Base-by-base conservation (phyloP, 2,329 filamentous ascomycete species). In the Metarhizium sp. region DNA sequence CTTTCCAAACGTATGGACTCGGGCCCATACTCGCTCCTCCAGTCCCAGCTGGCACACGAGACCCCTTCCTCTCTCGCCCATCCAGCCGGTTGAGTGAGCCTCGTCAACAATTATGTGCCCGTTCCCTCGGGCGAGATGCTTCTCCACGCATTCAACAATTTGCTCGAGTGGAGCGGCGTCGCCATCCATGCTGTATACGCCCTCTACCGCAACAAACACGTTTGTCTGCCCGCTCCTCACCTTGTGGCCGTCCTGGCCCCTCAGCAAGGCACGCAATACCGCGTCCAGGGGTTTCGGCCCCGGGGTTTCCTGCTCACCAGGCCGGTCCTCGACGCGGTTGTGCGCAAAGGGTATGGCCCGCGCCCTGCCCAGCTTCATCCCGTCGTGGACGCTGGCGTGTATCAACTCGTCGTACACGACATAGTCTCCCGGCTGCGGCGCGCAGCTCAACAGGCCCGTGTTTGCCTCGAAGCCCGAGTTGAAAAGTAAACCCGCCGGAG, bases 151-250 rank as follows among this genome's bases (percentile, higher is more conserved):
- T 0, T 75, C 67, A 1, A 87, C 75, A 18, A 92, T 79, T 6
- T 82, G 76, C 11, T 64, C 62, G 11, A 94, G 71, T 0, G 85
- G 86, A 0, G 81, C 81, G 18, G 89, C 71, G 60, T 92, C 87
- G 0, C 89, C 89, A 53, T 92, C 88, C 89, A 94, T 94, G 66
- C 87, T 91, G 67, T 94, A 92, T 0, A 90, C 74, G 0, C 79
- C 81, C 61, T 90, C 87, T 0, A 89, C 75, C 0, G 81, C 82
- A n/a, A 90, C 67, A 60, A 90, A 87, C 2, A 90, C 75, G 59
- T 81, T 84, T 0, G 64, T 65, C 1, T 64, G 56, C 0, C 79
- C 78, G 0, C 59, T 52, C 0, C 48, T 48, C 0, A 81, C 53
- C 50, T 54, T 53, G 0, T 55, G 57, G 16, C 73, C 69, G 5